phyloP scores from a whole-genome alignment of 1,139 yeast species.

The Saccharomyces hybrid region DNA sequence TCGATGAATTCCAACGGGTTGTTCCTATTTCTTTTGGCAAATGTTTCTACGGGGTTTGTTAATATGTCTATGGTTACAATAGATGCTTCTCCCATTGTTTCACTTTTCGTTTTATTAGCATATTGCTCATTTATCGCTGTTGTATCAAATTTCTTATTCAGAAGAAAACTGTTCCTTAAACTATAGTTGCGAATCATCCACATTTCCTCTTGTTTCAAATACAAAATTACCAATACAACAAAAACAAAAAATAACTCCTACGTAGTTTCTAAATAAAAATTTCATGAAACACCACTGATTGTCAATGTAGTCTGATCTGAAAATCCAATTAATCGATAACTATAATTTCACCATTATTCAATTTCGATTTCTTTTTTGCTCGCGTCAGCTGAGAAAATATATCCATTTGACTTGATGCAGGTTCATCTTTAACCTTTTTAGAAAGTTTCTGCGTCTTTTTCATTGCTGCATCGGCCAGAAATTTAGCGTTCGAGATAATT shows the following conservation, averaged over 20 bases:
- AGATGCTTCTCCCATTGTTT: slow-evolving; percentile 38
- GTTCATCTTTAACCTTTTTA: slow-evolving; percentile 21
- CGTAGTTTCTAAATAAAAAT: not conserved
- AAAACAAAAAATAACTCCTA: not conserved
- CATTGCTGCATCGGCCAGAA: slow-evolving; percentile 24
- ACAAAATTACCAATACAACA: not conserved
- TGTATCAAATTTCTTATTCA: slow-evolving; percentile 25
- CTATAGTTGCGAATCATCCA: slow-evolving; percentile 13
- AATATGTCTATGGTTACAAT: slow-evolving; percentile 71
- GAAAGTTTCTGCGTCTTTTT: slow-evolving; percentile 2
- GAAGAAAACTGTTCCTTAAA: slow-evolving; percentile 30
- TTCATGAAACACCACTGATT: not conserved
- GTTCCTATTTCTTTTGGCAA: slow-evolving; percentile 64
- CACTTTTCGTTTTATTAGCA: slow-evolving; percentile 36
- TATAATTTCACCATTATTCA: slow-evolving; percentile 23
- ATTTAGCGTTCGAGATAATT: slow-evolving; percentile 27
- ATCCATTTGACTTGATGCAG: slow-evolving; percentile 21
- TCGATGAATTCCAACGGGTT: slow-evolving; percentile 77
- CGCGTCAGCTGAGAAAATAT: slow-evolving; percentile 27
- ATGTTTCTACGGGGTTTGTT: slow-evolving; percentile 70
- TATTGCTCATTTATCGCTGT: slow-evolving; percentile 37
- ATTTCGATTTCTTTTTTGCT: slow-evolving; percentile 28
- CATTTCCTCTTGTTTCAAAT: not conserved
- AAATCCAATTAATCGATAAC: slow-evolving; percentile 16
- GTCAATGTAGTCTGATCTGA: not conserved